A percentile compares a stretch with the other conserved stretches of the same genome.
Evolutionary conservation across 257 asterid genomes (phyloP).

Genomic region (Paulownia fortunei): DNA sequence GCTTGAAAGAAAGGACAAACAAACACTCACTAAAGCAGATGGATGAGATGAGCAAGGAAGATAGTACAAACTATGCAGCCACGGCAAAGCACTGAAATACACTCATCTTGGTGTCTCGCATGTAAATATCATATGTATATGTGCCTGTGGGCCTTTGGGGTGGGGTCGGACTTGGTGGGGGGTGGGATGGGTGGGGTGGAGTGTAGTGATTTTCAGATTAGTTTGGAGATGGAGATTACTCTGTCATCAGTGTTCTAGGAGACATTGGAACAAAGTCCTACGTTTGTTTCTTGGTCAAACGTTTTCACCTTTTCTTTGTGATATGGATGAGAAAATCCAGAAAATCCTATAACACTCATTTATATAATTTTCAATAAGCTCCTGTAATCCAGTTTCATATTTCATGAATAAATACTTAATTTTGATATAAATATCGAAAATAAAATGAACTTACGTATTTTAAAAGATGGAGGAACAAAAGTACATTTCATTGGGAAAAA

Average conservation of each 20-base stretch:
- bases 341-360: background rate
- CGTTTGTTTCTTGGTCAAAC: slow-evolving; percentile 10
- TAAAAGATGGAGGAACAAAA: background rate
- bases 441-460: background rate
- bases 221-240: slow-evolving; percentile 25
- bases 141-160: background rate
- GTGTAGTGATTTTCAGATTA: background rate
- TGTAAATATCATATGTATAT: background rate
- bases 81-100: background rate
- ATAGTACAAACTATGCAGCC: background rate
- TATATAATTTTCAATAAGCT: background rate
- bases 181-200: background rate
- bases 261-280: background rate
- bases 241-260: background rate
- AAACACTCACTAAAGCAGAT: background rate
- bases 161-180: background rate
- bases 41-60: slow-evolving; percentile 16
- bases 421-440: no score
- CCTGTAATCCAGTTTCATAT: background rate
- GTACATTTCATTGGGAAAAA: no score
- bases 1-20: slow-evolving; percentile 23
- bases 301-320: background rate
- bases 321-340: background rate
- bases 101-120: background rate
- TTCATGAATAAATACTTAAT: background rate